Base-by-base conservation (phyloP, 1,139 yeast species). In the Geotrichum klebahnii region DNA sequence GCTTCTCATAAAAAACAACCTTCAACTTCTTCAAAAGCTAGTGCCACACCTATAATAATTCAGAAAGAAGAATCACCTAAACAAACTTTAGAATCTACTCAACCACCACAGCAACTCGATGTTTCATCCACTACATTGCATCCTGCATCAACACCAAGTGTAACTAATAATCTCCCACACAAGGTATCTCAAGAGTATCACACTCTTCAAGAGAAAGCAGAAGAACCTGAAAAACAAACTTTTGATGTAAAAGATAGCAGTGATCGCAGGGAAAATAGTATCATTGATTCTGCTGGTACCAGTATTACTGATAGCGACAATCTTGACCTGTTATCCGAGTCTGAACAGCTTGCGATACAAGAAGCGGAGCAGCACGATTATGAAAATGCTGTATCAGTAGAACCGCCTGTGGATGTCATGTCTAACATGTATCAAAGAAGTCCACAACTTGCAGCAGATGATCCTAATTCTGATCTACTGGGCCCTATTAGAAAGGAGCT, bases 401-500 rank as follows among this genome's bases (percentile, higher is more conserved):
- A 14, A 16, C 31, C 31, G 2, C 34, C 46, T 10, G 17, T 35
- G 17, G 42, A 37, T n/a, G n/a, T n/a, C n/a, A n/a, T n/a, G n/a
- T 19, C 41, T 37, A 28, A 19, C 40, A 2, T 35, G 34, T 19
- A 46, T 36, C 36, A 39, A 28, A 45, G 42, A 28, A 9, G 49
- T 47, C 28, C 39, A n/a, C n/a, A n/a, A n/a, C n/a, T n/a, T n/a
- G n/a, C n/a, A n/a, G n/a, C 45, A 16, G 45, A 32, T 29, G 50
- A 46, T 33, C 52, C 44, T 28, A 41, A 26, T 38, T 50, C 44
- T 3, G 79, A 78, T 71, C 76, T 92, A 39, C 72, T 92, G 57
- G 81, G 84, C 39, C 77, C 81, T 1, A 68, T 73, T n/a, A 63
- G 72, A 20, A 60, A 65, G 3, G 62, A 65, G 12, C 67, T 80